phyloP scores from a whole-genome alignment of 441 rosid genomes.

The Metrosideros polymorpha region DNA sequence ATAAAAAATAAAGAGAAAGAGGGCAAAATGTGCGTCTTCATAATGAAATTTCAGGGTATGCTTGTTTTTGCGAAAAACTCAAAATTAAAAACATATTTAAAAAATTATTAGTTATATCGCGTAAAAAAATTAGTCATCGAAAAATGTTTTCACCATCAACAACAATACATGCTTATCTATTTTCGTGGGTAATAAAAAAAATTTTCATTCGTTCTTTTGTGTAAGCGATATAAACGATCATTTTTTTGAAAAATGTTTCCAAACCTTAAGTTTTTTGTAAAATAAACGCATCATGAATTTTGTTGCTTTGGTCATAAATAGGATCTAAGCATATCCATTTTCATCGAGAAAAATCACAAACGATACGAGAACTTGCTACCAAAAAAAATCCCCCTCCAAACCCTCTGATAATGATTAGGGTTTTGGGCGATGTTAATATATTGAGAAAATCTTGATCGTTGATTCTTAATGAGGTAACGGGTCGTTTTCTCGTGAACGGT shows the following conservation, averaged over 20 bases:
- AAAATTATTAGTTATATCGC: too few species aligned
- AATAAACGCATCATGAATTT: too few species aligned
- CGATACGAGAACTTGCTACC: background rate
- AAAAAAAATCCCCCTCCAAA: background rate
- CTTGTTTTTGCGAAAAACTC: too few species aligned
- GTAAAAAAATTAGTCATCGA: too few species aligned
- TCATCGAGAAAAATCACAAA: background rate
- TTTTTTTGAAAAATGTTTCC: too few species aligned
- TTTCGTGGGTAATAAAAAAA: too few species aligned
- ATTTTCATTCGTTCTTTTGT: too few species aligned
- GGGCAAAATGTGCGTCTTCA: background rate
- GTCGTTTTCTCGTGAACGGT: background rate
- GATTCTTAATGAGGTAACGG: background rate
- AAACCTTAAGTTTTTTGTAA: too few species aligned
- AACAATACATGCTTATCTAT: too few species aligned
- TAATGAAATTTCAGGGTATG: background rate
- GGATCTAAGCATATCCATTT: background rate
- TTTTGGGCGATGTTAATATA: background rate
- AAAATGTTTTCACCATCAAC: too few species aligned
- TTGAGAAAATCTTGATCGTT: background rate
- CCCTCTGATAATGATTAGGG: background rate
- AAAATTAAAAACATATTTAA: too few species aligned
- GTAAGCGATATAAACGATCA: too few species aligned
- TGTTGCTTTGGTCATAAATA: background rate
- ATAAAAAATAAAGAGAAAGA: background rate